phyloP scores from a whole-genome alignment of 1,139 yeast genomes.

The Sporopachydermia cereana region DNA sequence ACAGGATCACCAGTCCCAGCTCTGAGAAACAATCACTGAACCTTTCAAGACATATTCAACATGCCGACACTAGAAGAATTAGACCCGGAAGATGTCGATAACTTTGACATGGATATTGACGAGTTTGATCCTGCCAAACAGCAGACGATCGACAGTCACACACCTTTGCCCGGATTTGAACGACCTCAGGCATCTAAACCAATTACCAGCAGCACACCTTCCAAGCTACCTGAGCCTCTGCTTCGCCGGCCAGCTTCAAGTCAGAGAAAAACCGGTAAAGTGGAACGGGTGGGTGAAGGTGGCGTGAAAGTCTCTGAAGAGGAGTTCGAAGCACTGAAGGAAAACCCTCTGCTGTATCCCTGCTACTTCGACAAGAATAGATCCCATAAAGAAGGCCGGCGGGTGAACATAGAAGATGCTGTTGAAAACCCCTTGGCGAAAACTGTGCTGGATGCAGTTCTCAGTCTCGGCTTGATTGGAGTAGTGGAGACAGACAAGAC shows the following conservation, averaged over 20 bases:
- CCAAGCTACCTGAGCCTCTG: conserved; percentile 12
- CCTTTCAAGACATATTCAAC: no score
- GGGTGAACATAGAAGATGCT: conserved; percentile 55
- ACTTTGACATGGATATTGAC: conserved; percentile 86
- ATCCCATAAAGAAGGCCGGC: conserved; percentile 71
- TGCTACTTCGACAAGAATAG: conserved; percentile 80
- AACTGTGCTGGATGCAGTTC: conserved; percentile 58
- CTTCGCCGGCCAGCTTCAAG: conserved; percentile 6
- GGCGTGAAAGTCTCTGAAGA: conserved; percentile 29
- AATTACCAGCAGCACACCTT: conserved; percentile 19
- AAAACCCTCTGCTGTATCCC: conserved; percentile 73
- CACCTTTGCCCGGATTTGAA: conserved; percentile 9
- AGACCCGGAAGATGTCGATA: conserved; percentile 76
- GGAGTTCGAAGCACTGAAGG: conserved; percentile 48
- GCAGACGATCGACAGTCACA: conserved; percentile 8
- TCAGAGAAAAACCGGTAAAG: conserved; percentile 8
- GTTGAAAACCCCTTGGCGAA: conserved; percentile 84
- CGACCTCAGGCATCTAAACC: conserved; percentile 14
- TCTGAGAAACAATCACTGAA: no score
- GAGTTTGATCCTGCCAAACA: conserved; percentile 59
- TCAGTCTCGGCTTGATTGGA: conserved; percentile 22
- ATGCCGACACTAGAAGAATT: conserved; percentile 80
- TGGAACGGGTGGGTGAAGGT: conserved; percentile 13
- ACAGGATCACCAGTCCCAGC: no score
- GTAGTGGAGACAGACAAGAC: conserved; percentile 52